Base-by-base conservation (phyloP, 2,329 filamentous ascomycete genomes). In the Cyphellophora attinorum region DNA sequence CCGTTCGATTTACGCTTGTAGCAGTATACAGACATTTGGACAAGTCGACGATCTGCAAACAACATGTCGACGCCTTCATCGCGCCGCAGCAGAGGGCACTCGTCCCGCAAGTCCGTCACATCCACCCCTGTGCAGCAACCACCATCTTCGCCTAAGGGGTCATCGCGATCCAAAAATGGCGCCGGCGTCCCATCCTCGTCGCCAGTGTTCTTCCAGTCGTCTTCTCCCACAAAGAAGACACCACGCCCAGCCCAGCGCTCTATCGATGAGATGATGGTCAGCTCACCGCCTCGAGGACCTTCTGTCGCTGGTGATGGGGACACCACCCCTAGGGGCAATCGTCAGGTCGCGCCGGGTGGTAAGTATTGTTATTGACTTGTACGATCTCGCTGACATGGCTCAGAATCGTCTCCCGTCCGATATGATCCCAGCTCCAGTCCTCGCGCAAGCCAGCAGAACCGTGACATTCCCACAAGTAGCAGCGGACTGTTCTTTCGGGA, bases 351-450 rank as follows among this genome's bases (percentile, higher is more conserved):
- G 15, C 47, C 61, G 35, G 51, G 56, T 59, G 63, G 62, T 65
- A 57, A 35, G 47, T n/a, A 18, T n/a, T 14, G 16, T 33, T 18
- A 21, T 17, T 11, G n/a, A n/a, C 8, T 8, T 8, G 21, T n/a
- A 25, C 21, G 8, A 25, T n/a, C 8, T 25, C 21, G 8, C n/a
- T 8, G n/a, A 8, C 42, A 13, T 34, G 6, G 12, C 33, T 2
- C 47, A 94, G 89, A 88, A 52, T 96, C 89, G 0, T 96, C 89
- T 1, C 89, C 89, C 2, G 85, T 96, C 47, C 77, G 79, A 56
- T 96, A 95, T 56, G 84, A 85, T 37, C 78, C 85, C 21, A 94
- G 85, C 59, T 94, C 89, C 23, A 93, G 84, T 53, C 85, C 85
- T 16, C 76, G 75, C 52, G 67, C 54, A 33, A 54, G 65, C 44